phyloP scores from a whole-genome alignment of 2,329 filamentous ascomycete species.

The Zarea fungicola region DNA sequence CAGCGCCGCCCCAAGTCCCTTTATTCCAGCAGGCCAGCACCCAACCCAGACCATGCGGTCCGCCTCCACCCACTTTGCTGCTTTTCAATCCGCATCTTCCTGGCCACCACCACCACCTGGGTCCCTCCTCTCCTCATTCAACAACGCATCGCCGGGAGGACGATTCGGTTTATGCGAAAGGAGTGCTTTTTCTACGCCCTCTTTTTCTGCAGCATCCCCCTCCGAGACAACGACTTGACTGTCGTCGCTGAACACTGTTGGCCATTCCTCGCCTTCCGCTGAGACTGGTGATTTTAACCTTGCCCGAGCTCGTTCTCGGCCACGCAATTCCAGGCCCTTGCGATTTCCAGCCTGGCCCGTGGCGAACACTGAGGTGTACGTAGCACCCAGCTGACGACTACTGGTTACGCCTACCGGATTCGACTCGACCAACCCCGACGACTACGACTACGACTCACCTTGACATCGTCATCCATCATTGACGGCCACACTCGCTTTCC shows the following conservation, averaged over 20 bases:
- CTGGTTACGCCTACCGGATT: conserved; percentile 9
- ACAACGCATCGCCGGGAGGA: conserved; percentile 9
- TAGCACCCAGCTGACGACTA: conserved; percentile 14
- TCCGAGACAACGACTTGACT: conserved; percentile 5
- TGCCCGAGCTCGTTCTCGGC: no score
- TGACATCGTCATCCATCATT: conserved; percentile 3
- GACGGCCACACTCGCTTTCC: conserved; percentile 5
- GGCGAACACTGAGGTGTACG: conserved; percentile 18
- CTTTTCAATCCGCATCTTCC: conserved; percentile 12
- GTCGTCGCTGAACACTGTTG: not conserved
- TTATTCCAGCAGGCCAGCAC: not conserved
- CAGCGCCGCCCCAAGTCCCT: conserved; percentile 5
- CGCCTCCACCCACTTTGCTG: not conserved
- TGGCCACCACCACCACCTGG: not conserved
- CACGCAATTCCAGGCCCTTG: conserved; percentile 6
- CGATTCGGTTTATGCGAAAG: conserved; percentile 5
- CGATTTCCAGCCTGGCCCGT: conserved; percentile 14
- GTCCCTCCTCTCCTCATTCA: conserved; percentile 6
- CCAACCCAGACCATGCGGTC: not conserved
- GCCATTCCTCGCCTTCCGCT: no score
- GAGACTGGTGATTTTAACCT: no score
- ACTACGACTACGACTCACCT: not conserved
- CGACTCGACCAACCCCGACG: conserved; percentile 9
- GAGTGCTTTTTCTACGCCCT: conserved; percentile 2
- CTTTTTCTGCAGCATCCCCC: conserved; percentile 4